Percentiles rank a stretch among this genome's conserved stretches.
Evolutionary conservation across 768 basidiomycete genomes (phyloP).

Genomic region (Boletus subcaerulescens): DNA sequence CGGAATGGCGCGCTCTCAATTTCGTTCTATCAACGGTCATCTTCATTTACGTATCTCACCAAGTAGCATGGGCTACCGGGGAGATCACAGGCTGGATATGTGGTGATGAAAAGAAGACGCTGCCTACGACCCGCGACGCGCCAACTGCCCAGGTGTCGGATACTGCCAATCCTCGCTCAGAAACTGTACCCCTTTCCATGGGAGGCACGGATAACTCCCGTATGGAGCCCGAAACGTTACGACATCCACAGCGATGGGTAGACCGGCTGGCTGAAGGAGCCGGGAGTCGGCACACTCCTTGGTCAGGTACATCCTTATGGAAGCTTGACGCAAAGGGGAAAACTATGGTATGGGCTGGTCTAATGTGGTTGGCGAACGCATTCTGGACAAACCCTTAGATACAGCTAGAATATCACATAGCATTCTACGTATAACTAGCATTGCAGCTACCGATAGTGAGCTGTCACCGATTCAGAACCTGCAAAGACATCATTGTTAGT

Average conservation of each 20-base stretch:
- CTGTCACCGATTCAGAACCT: conserved; percentile 1
- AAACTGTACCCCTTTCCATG: conserved; percentile 8
- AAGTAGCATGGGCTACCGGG: conserved; percentile 71
- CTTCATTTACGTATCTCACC: conserved; percentile 80
- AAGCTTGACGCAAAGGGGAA: conserved; percentile 42
- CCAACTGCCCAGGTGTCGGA: background rate
- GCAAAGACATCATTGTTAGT: conserved; percentile 14
- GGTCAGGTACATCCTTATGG: conserved; percentile 32
- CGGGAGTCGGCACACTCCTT: conserved; percentile 21
- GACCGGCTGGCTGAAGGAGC: conserved; percentile 45
- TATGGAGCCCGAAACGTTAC: conserved; percentile 38
- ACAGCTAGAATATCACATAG: background rate
- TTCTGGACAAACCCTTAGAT: conserved; percentile 45
- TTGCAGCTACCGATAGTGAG: background rate
- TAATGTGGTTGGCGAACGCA: conserved; percentile 67
- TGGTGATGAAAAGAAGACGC: conserved; percentile 28
- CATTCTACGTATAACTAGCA: background rate
- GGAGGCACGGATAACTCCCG: background rate
- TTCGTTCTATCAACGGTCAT: conserved; percentile 69
- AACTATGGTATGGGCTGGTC: conserved; percentile 37
- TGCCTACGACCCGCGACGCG: conserved; percentile 19
- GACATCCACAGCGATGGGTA: conserved; percentile 45
- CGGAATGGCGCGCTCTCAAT: conserved; percentile 71
- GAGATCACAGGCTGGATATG: conserved; percentile 64
- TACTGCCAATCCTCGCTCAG: background rate